These are phyloP conservation scores for Aspergillus clavatus DNA, from an alignment of 2,329 filamentous ascomycete species.

Conservation along the genomic window DNA sequence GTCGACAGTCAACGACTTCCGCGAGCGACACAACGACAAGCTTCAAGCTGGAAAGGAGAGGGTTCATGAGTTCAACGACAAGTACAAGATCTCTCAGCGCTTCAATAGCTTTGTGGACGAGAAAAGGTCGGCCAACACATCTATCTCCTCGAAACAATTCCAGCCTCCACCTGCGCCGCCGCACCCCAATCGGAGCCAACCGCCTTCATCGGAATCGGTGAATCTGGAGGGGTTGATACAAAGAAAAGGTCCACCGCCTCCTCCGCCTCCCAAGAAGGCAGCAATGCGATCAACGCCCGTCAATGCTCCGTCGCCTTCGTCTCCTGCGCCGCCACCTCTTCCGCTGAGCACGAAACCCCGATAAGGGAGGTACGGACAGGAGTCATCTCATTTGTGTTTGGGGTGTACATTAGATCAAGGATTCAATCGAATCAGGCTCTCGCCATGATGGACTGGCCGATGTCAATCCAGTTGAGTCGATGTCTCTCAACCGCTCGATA, in stretches of 20 bases:
- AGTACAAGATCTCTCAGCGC: slow-evolving; percentile 42
- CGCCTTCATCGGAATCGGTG: slow-evolving; percentile 21
- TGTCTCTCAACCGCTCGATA: too few relatives aligned
- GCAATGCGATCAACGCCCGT: slow-evolving; percentile 39
- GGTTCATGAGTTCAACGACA: slow-evolving; percentile 43
- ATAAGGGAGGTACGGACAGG: slow-evolving; percentile 36
- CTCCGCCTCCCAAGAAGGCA: slow-evolving; percentile 55
- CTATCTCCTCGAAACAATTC: slow-evolving; percentile 9
- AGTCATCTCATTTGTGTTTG: too few relatives aligned
- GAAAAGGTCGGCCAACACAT: slow-evolving; percentile 27
- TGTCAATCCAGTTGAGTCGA: too few relatives aligned
- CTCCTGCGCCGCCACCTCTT: slow-evolving; percentile 49
- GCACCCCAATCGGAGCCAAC: slow-evolving; percentile 21
- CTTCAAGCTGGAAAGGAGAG: slow-evolving; percentile 56
- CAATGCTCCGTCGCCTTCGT: slow-evolving; percentile 23
- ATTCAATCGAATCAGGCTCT: too few relatives aligned
- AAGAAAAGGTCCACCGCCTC: slow-evolving; percentile 53
- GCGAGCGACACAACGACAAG: slow-evolving; percentile 66
- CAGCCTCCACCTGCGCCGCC: slow-evolving; percentile 19
- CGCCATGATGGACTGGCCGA: too few relatives aligned
- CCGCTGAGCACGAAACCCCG: slow-evolving; percentile 55
- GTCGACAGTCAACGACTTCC: slow-evolving; percentile 62
- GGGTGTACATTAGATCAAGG: too few relatives aligned
- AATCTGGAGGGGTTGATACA: slow-evolving; percentile 30
- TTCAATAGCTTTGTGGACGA: slow-evolving; percentile 46